Evolutionary conservation across 768 basidiomycete genomes (phyloP).

Genomic region (Punctularia strigosozonata): DNA sequence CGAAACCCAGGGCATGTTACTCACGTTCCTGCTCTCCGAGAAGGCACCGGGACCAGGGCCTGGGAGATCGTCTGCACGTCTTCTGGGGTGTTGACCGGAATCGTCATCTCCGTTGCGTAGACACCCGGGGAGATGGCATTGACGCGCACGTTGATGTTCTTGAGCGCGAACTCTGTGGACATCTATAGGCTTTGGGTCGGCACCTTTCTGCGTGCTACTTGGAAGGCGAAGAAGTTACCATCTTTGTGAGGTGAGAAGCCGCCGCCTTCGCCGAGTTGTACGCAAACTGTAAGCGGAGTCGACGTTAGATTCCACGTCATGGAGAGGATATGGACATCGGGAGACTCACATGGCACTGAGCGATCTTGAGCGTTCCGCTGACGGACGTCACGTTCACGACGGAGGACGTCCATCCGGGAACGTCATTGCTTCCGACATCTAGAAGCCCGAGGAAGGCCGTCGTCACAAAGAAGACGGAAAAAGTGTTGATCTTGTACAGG

Average conservation of each 20-base stretch:
- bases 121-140: conserved; percentile 67
- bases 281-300: conserved; percentile 43
- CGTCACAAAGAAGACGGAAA: conserved; percentile 69
- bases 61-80: conserved; percentile 43
- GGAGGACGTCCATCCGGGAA: conserved; percentile 41
- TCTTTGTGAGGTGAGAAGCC: conserved; percentile 61
- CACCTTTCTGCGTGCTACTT: too few relatives aligned
- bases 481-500: conserved; percentile 56
- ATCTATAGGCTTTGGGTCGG: too few relatives aligned
- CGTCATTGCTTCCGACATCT: conserved; percentile 56
- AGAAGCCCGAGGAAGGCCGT: conserved; percentile 68
- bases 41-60: conserved; percentile 50
- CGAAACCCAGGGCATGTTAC: conserved; percentile 17
- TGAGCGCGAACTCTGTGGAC: conserved; percentile 63
- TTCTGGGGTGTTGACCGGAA: conserved; percentile 31
- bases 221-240: too few relatives aligned
- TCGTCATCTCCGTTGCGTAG: conserved; percentile 69
- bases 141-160: conserved; percentile 56
- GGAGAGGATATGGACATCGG: not conserved
- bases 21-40: conserved; percentile 53
- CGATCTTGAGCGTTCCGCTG: conserved; percentile 57
- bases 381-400: conserved; percentile 75
- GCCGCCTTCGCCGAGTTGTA: conserved; percentile 80
- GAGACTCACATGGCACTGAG: conserved; percentile 63
- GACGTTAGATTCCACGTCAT: not conserved